phyloP scores from a whole-genome alignment of 176 grass and related monocot species.

The Oryza longistaminata region DNA sequence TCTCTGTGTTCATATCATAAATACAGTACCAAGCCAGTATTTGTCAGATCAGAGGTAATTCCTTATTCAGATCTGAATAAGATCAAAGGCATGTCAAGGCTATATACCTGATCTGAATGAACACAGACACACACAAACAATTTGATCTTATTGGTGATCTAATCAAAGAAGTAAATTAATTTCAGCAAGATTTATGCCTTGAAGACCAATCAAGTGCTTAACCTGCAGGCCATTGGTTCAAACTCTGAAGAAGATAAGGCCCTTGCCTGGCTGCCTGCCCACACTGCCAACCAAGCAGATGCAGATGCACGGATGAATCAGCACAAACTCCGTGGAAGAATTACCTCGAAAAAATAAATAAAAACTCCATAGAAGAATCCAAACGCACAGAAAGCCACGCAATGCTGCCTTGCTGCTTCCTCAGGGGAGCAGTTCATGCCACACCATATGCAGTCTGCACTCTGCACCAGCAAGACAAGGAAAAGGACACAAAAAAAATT shows the following conservation, averaged over 20 bases:
- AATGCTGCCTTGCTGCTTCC: constrained; percentile 13
- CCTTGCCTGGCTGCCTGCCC: constrained; percentile 39
- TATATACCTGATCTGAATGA: not conserved
- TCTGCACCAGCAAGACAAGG: not conserved
- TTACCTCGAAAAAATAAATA: not conserved
- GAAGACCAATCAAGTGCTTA: constrained; percentile 25
- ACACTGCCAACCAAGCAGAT: constrained; percentile 35
- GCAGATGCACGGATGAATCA: constrained; percentile 17
- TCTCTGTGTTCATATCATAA: not conserved
- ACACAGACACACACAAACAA: not conserved
- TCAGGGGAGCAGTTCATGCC: constrained; percentile 35
- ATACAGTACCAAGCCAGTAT: not conserved
- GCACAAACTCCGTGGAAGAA: constrained; percentile 21
- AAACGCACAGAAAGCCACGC: constrained; percentile 50
- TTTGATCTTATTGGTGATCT: not conserved
- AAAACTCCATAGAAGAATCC: constrained; percentile 29
- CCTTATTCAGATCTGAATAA: constrained; percentile 19
- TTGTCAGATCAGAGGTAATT: not conserved
- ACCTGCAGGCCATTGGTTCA: constrained; percentile 4
- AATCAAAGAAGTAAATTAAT: not conserved
- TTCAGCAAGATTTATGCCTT: not conserved
- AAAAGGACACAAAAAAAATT: not conserved
- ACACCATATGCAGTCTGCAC: constrained; percentile 17
- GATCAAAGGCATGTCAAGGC: not conserved
- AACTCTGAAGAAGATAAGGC: constrained; percentile 34